phyloP scores from a whole-genome alignment of 345 rosid species.

The Hibiscus mutabilis region DNA sequence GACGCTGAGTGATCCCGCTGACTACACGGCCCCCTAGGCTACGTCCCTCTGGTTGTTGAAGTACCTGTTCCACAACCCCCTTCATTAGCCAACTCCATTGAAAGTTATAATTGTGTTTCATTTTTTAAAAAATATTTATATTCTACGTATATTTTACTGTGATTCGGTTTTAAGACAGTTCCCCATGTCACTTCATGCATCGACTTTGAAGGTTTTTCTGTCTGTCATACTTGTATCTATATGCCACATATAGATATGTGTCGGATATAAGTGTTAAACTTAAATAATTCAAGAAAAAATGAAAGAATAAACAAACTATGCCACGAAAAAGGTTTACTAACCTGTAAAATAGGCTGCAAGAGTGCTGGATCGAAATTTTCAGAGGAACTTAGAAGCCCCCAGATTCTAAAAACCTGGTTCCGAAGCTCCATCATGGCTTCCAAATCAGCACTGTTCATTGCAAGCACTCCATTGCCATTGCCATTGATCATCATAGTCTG shows the following conservation, averaged over 20 bases:
- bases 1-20: slow-evolving; percentile 74
- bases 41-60: slow-evolving; percentile 86
- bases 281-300: too few relatives aligned
- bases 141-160: too few relatives aligned
- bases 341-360: slow-evolving; percentile 76
- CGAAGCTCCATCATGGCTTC: slow-evolving; percentile 62
- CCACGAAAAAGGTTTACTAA: slow-evolving; percentile 16
- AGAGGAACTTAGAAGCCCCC: slow-evolving; percentile 68
- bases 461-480: slow-evolving; percentile 45
- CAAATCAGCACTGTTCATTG: slow-evolving; percentile 48
- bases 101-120: too few relatives aligned
- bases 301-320: slow-evolving; percentile 10
- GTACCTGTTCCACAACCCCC: slow-evolving; percentile 49
- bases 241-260: too few relatives aligned
- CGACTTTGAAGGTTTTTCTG: too few relatives aligned
- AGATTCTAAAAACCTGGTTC: slow-evolving; percentile 64
- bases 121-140: too few relatives aligned
- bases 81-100: slow-evolving; percentile 8
- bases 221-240: too few relatives aligned
- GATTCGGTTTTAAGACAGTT: too few relatives aligned
- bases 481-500: slow-evolving; percentile 41
- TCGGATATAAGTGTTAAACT: too few relatives aligned
- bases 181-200: too few relatives aligned
- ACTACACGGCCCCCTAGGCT: slow-evolving; percentile 67
- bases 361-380: slow-evolving; percentile 74